Evolutionary conservation across 2,329 filamentous ascomycete genomes (phyloP), one percentile per base, ranked within the genome.

Genomic region (Clonostachys sp.): DNA sequence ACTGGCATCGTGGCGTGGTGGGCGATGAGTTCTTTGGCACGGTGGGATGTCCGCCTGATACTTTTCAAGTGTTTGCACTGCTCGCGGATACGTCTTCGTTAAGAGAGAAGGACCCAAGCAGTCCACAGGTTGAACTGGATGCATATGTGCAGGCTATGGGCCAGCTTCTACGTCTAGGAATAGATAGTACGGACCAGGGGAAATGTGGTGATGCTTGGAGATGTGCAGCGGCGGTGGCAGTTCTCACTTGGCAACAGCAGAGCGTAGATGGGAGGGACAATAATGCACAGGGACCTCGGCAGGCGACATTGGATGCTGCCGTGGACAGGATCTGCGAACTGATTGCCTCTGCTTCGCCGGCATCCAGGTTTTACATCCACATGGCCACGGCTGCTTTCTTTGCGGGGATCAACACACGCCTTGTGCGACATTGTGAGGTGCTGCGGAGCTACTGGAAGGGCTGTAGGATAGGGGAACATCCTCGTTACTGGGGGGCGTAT

Each of bases 351-450:
- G 60, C 62, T 6, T 55, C 61, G 3, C 49, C 61, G 2, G 58
- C 56, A 1, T 72, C 67, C 1, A 57, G 56, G 6, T 70, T 65
- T 49, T 70, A 70, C 49, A 62, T 66, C 34, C 67, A 71, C 47
- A 54, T 72, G 51, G 68, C 66, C 2, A 61, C 61, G 0, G 58
- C 64, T 1, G 65, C 64, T 0, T 71, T 66, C 42, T 48, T 72
- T 5, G 62, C 64, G 1, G 66, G 62, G 0, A 66, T 68, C 50
- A 57, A 66, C 35, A 66, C 65, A 2, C 63, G 52, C 6, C 59
- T 57, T 0, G 34, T 24, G 0, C 47, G 51, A 12, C 67, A 72
- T 18, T 69, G 68, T 42, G 57, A 62, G 5, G 51, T 60, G 4
- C 55, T 72, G 13, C 57, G 65, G 7, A 49, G 45, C 0, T 72